phyloP scores from a whole-genome alignment of 331 rosid species.

The Ulmus americana region DNA sequence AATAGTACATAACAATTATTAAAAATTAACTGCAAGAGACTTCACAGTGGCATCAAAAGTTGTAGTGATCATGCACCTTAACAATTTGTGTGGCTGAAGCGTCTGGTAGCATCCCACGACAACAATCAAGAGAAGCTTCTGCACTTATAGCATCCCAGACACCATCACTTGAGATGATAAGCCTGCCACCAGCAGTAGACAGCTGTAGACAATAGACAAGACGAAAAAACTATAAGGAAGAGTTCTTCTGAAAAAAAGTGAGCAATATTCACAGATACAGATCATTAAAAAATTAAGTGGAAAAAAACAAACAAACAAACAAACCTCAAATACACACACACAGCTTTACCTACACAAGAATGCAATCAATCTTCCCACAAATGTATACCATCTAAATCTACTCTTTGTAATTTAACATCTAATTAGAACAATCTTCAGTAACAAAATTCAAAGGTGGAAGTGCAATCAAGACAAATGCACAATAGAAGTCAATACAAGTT shows the following conservation, averaged over 20 bases:
- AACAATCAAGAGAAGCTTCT: slow-evolving; percentile 71
- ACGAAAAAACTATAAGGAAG: neutral
- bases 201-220: slow-evolving; percentile 40
- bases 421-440: neutral
- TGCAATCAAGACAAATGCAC: neutral
- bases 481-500: neutral
- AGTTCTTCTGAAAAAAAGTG: neutral
- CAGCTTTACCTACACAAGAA: neutral
- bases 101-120: slow-evolving; percentile 80
- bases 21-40: neutral
- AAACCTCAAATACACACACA: neutral
- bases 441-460: neutral
- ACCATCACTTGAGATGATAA: slow-evolving; percentile 90
- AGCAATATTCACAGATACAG: neutral
- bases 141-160: slow-evolving; percentile 93
- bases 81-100: slow-evolving; percentile 86
- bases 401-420: neutral
- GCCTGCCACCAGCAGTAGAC: slow-evolving; percentile 88
- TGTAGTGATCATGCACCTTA: slow-evolving; percentile 39
- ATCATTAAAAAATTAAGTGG: neutral
- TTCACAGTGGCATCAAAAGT: slow-evolving; percentile 9
- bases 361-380: neutral
- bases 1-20: neutral
- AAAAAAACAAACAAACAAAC: neutral
- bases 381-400: neutral